Evolutionary conservation across 257 asterid genomes (phyloP), one percentile per base, ranked within the genome.

Genomic region (Salvia miltiorrhiza): DNA sequence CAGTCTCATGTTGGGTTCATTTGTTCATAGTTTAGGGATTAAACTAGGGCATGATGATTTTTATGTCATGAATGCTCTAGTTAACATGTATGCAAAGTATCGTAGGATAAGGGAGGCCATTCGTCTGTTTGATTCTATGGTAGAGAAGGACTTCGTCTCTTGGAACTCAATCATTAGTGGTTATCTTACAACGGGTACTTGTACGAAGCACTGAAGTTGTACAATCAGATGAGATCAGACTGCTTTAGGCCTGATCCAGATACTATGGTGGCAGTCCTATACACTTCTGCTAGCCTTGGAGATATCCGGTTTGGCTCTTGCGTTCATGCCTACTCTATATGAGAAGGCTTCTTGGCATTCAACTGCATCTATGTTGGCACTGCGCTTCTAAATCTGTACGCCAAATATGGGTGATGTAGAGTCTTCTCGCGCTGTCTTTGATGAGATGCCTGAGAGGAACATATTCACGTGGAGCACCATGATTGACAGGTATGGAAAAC

Each of bases 111-210:
- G 40, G 54, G 85, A 82, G 24, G 85, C 88, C 0, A 17, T 56
- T 72, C 45, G 8, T 72, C 50, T 88, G 33, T 84, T 86, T 10
- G 84, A 82, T 56, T 73, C 70, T 1, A 69, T 84, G 44, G 19
- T 30, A 7, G 72, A 77, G 1, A 82, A 76, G 81, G 87, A 88
- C 48, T 79, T 79, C 30, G 58, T 80, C 73, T 69, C 89, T 37
- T 86, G 93, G 93, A 88, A 84, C 61, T 86, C 90, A 6, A 76
- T 82, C 7, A 79, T 86, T 17, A 78, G 83, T 10, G 87, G 84
- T 3, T 74, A 57, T 71, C 79, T 19, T 80, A 68, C 40, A 84
- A 76, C n/a, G 84, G 82, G 60, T 65, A 33, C 47, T 65, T 75
- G 54, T 39, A 72, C 2, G 70, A 84, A 67, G 86, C 92, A 49